phyloP scores from a whole-genome alignment of 2,329 filamentous ascomycete genomes.

The Xylaria sp. region DNA sequence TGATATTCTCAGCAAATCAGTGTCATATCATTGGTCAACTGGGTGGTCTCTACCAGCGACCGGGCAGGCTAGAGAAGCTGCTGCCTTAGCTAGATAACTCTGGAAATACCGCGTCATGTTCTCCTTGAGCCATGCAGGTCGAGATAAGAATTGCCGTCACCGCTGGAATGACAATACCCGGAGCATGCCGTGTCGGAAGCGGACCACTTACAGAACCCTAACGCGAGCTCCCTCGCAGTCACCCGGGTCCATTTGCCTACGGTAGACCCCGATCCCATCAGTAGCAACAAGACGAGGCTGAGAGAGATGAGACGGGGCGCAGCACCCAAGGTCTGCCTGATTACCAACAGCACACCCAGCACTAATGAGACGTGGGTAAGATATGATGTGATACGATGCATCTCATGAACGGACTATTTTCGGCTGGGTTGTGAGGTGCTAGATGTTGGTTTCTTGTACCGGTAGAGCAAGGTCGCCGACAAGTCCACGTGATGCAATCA shows the following conservation, averaged over 20 bases:
- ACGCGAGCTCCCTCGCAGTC: background rate
- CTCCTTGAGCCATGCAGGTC: background rate
- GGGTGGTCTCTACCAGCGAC: background rate
- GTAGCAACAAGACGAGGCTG: background rate
- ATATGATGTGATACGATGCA: background rate
- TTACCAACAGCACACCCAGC: background rate
- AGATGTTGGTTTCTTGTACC: background rate
- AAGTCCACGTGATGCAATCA: slow-evolving; percentile 5
- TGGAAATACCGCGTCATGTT: background rate
- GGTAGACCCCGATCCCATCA: background rate
- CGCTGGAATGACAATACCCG: background rate
- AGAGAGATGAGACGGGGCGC: background rate
- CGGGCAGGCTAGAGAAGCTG: background rate
- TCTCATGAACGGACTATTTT: background rate
- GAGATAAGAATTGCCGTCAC: background rate
- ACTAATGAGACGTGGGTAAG: slow-evolving; percentile 8
- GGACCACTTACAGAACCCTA: background rate
- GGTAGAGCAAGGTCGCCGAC: background rate
- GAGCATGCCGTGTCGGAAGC: background rate
- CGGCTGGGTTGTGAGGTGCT: background rate
- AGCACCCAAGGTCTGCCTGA: background rate
- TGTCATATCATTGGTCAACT: no score
- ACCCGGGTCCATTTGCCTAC: background rate
- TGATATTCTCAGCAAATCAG: background rate
- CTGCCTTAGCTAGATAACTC: background rate